phyloP scores from a whole-genome alignment of 345 rosid species.

The Melaleuca quinquenervia region DNA sequence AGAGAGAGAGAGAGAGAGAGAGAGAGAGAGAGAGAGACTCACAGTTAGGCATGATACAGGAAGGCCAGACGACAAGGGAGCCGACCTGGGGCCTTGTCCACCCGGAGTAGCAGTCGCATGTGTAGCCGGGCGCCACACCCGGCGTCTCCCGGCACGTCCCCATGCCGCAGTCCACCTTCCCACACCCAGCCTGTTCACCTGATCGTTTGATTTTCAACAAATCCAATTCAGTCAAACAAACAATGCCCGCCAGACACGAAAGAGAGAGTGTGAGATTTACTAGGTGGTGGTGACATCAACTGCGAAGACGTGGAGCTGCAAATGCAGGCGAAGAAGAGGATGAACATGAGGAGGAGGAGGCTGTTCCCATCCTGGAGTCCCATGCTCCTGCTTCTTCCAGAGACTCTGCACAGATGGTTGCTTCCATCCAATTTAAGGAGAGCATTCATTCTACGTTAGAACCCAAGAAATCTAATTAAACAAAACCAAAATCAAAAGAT shows the following conservation, averaged over 20 bases:
- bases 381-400: background rate
- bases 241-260: background rate
- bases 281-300: background rate
- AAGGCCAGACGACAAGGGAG: conserved; percentile 4
- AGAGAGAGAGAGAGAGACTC: background rate
- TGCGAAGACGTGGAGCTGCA: background rate
- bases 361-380: background rate
- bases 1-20: no score
- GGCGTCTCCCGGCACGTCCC: conserved; percentile 15
- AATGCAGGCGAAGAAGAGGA: background rate
- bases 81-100: conserved; percentile 20
- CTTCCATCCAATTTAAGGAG: background rate
- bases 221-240: background rate
- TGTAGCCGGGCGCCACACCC: conserved; percentile 9
- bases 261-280: background rate
- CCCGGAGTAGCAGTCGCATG: conserved; percentile 28
- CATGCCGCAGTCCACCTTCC: conserved; percentile 14
- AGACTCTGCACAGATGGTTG: background rate
- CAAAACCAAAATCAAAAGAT: background rate
- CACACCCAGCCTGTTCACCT: background rate
- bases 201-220: background rate
- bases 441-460: background rate
- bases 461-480: background rate
- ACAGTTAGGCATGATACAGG: conserved; percentile 36
- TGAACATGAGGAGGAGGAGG: background rate